These are phyloP conservation scores for Cercophora samala DNA, from an alignment of 495 filamentous ascomycete species.

Conservation along the genomic window DNA sequence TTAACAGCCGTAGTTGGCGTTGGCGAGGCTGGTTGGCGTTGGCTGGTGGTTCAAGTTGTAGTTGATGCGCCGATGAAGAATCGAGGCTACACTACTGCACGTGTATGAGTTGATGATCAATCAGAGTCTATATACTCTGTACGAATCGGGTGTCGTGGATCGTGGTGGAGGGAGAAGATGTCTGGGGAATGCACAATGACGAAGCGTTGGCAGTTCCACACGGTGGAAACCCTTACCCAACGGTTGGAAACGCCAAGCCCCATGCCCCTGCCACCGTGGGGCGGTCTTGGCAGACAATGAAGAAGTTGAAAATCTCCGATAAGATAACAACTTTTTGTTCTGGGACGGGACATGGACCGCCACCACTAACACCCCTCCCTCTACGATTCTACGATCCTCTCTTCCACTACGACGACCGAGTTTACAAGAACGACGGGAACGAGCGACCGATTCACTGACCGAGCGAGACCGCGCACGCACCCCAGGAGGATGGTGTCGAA, in stretches of 20 bases:
- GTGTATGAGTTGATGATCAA: not conserved
- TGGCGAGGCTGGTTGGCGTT: too few species aligned
- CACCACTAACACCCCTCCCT: not conserved
- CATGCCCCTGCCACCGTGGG: not conserved
- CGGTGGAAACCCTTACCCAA: not conserved
- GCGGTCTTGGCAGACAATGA: not conserved
- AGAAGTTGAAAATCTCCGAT: not conserved
- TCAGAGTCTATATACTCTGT: too few species aligned
- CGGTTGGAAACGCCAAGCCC: constrained; percentile 7
- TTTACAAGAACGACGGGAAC: not conserved
- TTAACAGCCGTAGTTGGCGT: not conserved
- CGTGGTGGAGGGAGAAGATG: not conserved
- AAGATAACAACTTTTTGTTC: constrained; percentile 11
- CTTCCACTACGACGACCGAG: not conserved
- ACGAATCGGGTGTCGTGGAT: not conserved
- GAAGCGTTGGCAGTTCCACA: not conserved
- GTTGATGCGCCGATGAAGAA: not conserved
- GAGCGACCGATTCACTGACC: not conserved
- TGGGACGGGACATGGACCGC: not conserved
- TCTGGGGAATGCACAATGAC: constrained; percentile 9
- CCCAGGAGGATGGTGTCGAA: constrained; percentile 25
- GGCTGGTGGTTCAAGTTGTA: not conserved
- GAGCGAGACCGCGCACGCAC: not conserved
- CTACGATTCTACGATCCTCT: not conserved
- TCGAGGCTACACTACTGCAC: not conserved